Evolutionary conservation across 1,139 yeast genomes (phyloP).

Genomic region (Blastobotrys elegans): DNA sequence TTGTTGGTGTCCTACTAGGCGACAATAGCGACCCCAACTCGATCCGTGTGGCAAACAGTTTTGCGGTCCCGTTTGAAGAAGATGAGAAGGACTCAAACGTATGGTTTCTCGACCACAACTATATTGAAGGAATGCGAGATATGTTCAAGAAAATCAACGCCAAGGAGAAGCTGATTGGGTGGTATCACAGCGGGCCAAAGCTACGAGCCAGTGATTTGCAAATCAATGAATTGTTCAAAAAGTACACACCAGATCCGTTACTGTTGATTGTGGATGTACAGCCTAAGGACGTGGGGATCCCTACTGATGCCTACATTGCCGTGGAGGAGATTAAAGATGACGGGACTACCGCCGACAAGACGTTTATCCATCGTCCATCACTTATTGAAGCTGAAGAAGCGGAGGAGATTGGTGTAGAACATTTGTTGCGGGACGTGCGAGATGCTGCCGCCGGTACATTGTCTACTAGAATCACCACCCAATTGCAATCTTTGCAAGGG

Average conservation of each 20-base stretch:
- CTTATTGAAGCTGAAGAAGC: slow-evolving; percentile 97
- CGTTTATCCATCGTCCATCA: slow-evolving; percentile 91
- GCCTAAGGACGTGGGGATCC: slow-evolving; percentile 75
- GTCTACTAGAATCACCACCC: slow-evolving; percentile 81
- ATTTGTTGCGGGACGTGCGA: slow-evolving; percentile 84
- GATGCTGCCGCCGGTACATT: slow-evolving; percentile 96
- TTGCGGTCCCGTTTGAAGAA: slow-evolving; percentile 89
- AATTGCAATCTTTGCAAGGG: slow-evolving; percentile 82
- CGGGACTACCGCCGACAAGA: slow-evolving; percentile 90
- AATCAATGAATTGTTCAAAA: slow-evolving; percentile 84
- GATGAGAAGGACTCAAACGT: slow-evolving; percentile 90
- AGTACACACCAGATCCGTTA: slow-evolving; percentile 76
- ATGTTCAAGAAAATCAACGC: slow-evolving; percentile 98
- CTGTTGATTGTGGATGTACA: slow-evolving; percentile 88
- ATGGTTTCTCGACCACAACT: slow-evolving; percentile 97
- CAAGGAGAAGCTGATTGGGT: slow-evolving; percentile 89
- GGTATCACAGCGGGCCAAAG: slow-evolving; percentile 99
- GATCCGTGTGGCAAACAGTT: slow-evolving; percentile 46
- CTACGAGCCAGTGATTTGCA: slow-evolving; percentile 81
- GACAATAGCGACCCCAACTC: slow-evolving; percentile 45
- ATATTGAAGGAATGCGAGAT: slow-evolving; percentile 92
- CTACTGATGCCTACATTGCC: slow-evolving; percentile 93
- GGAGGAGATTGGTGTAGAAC: slow-evolving; percentile 98
- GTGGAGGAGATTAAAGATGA: slow-evolving; percentile 95
- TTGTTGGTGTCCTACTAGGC: slow-evolving; percentile 91